Base-by-base conservation (phyloP, 1,284 basidiomycete genomes). In the Puccinia coronata region DNA sequence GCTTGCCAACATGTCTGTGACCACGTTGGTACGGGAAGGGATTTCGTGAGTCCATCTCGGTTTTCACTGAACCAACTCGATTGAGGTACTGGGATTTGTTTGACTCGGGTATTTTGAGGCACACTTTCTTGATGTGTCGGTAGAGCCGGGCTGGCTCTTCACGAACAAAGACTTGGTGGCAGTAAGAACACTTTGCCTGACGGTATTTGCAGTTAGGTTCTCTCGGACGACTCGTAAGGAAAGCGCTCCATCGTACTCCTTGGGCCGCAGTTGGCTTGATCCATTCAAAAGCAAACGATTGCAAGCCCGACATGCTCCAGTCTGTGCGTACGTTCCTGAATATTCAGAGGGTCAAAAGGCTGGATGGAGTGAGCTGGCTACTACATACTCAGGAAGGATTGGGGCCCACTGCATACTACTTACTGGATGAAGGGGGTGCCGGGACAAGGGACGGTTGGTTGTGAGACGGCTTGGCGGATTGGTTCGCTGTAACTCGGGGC, bases 181-280 rank as follows among this genome's bases (percentile, higher is more conserved):
- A 74, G 57, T 74, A 53, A 18, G 36, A 59, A 25, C 72, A 74
- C 51, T 74, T 74, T 23, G 72, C 72, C 28, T 59, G 25, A 12
- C 39, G 72, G 18, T 49, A 47, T 36, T 47, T 55, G 34, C 47
- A n/a, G 34, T 61, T 36, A 3, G 25, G 28, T 8, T 25, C 18
- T 55, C 28, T 51, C 12, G 36, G 25, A 11, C 28, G 31, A 25
- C 25, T 53, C 4, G 55, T 73, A 4, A 73, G 25, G 36, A 73
- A 73, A 2, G 34, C 70, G 14, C 28, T 73, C 70, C 70, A 73
- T 31, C 70, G 70, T 16, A 36, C 20, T 6, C 70, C 70, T 53
- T 73, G 70, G 25, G 28, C 43, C 67, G 34, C 12, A 16, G 67
- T 70, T 14, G 67, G 67, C 16, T 20, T 28, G 25, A 41, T 49